Evolutionary conservation across 2,329 filamentous ascomycete genomes (phyloP), one percentile per base, ranked within the genome.

Genomic region (Colletotrichum graminicola): DNA sequence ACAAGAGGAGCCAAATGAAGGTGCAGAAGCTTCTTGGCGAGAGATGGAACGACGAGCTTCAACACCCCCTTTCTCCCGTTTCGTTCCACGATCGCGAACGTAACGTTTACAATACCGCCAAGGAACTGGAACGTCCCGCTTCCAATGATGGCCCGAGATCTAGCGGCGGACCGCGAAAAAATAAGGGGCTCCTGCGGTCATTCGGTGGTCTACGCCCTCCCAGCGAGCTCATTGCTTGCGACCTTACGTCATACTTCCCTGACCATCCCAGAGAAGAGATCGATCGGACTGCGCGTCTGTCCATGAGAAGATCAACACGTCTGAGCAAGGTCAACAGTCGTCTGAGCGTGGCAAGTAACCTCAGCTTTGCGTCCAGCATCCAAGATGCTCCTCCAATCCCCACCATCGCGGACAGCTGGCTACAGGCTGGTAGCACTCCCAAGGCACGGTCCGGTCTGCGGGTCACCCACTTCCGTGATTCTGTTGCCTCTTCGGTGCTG

Each of bases 181-280:
- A 83, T 71, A 90, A 89, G 77, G 84, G 82, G 39, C 85, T 90
- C 36, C 84, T 95, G 56, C 91, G 93, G 74, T 92, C 93, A 74
- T 98, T 98, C 82, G 96, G 97, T 77, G 95, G 95, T 43, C 91
- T 96, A 74, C 89, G 96, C 76, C 96, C 96, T 23, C 96, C 96
- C 1, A 98, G 95, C 83, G 96, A 99, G 84, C 89, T 99, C 79
- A 99, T 99, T 78, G 95, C 95, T 34, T 97, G 96, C 29, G 96
- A 99, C 79, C 85, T 99, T 71, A 96, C 94, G 1, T 97, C 95
- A 0, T 99, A 98, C 85, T 99, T 99, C 86, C 96, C 96, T 0
- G 94, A 97, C 77, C 95, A 98, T 77, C 91, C 95, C 61, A 91
- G 94, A 67, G 95, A 97, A 79, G 94, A 97, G 76, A 98, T 99